Conservation (phyloP, 2,329 filamentous ascomycete species). For the Byssothecium circinans region DNA sequence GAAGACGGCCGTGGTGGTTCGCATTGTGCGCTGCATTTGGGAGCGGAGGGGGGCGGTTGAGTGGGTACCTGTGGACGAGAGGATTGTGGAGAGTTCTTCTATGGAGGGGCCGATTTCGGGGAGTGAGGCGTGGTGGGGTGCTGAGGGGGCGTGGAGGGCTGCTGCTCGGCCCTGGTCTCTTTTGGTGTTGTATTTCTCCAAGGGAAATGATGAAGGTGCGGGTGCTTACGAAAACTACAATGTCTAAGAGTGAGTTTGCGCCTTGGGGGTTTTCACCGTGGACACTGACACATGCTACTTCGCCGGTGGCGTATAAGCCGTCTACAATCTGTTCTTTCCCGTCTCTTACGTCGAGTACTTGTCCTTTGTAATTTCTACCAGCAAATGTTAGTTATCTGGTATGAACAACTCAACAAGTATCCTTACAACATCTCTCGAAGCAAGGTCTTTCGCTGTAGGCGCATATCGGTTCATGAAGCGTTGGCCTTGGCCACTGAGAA, state of each 20-base stretch:
- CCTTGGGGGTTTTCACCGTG: slow-evolving; percentile 54
- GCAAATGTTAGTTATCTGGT: not conserved
- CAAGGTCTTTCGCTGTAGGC: slow-evolving; percentile 54
- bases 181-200: not conserved
- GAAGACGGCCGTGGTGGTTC: slow-evolving; percentile 51
- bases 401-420: not conserved
- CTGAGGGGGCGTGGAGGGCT: slow-evolving; percentile 44
- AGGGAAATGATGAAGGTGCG: not conserved
- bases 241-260: slow-evolving; percentile 54
- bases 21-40: slow-evolving; percentile 52
- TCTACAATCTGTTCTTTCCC: slow-evolving; percentile 46
- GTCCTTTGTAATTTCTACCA: slow-evolving; percentile 48
- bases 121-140: slow-evolving; percentile 39
- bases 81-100: slow-evolving; percentile 40
- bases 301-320: slow-evolving; percentile 53
- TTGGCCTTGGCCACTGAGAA: slow-evolving; percentile 53
- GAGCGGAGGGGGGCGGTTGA: slow-evolving; percentile 44
- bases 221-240: slow-evolving; percentile 49
- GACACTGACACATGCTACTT: slow-evolving; percentile 53
- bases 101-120: slow-evolving; percentile 41
- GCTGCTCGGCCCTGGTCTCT: slow-evolving; percentile 45
- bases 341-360: slow-evolving; percentile 47
- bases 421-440: slow-evolving; percentile 53
- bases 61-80: slow-evolving; percentile 41
- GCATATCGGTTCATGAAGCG: slow-evolving; percentile 57